Evolutionary conservation across 2,329 filamentous ascomycete genomes (phyloP), one percentile per base, ranked within the genome.

Genomic region (Gnomoniopsis sp.): DNA sequence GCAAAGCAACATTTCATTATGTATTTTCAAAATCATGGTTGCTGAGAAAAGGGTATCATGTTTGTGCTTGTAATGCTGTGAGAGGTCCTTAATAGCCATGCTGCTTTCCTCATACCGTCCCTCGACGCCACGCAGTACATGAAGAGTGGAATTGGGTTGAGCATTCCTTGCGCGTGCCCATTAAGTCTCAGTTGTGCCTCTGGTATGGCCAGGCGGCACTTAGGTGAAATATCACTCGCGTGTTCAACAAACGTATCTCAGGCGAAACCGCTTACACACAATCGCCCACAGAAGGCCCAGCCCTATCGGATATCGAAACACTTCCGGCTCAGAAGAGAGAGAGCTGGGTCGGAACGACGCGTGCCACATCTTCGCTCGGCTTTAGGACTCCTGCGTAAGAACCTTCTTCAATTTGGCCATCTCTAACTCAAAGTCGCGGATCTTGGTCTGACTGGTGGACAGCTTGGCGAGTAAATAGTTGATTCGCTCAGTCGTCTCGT

Each of bases 391-490:
- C 49, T 70, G 68, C 12, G 66, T 67, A 64, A 95, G 72, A 48
- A 90, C 75, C 78, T 88, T 89, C 79, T 93, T 93, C 75, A 96
- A 73, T 44, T 63, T 75, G 1, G 73, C 83, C 72, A 88, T 90
- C 70, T 96, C 87, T 65, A 72, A 78, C 74, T 97, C 93, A 70
- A 88, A 90, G 55, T 75, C 79, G 65, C 86, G 81, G 60, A 97
- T 86, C 77, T 89, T 93, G 54, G 71, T 72, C 77, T 97, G 93
- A 61, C 88, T 87, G n/a, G 71, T 76, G 65, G 86, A 80, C 61
- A 96, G 73, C 77, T 96, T 96, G 1, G 70, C 72, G 49, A 96
- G 71, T 63, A 97, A 74, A 75, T 90, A 97, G 58, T 82, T 77
- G 2, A 91, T 80, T 36, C 93, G 77, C 0, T 83, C 80, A 0